Conservation (phyloP, 768 basidiomycete genomes). For the Rhodotorula paludigena region DNA sequence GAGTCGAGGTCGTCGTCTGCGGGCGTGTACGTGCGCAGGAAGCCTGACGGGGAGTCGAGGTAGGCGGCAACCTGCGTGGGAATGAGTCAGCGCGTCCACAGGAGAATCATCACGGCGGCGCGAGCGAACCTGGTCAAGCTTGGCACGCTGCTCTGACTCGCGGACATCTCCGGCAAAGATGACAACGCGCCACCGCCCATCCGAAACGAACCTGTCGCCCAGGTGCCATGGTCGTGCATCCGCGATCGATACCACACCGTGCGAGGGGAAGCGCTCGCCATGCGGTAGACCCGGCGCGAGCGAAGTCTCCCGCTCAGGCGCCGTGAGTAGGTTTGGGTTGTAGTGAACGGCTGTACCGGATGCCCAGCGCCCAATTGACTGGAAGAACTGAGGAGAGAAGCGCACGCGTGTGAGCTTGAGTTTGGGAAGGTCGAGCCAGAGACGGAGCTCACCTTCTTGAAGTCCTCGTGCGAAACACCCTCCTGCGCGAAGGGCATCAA, state of each 20-base stretch:
- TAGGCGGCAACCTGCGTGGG: constrained; percentile 44
- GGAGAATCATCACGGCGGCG: background rate
- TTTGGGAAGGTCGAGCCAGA: constrained; percentile 31
- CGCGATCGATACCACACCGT: constrained; percentile 54
- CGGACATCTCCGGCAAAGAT: constrained; percentile 55
- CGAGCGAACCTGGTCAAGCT: constrained; percentile 42
- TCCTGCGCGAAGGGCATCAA: constrained; percentile 32
- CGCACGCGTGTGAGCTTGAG: background rate
- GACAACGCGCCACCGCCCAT: constrained; percentile 58
- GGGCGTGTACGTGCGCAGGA: constrained; percentile 47
- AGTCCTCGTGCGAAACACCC: constrained; percentile 54
- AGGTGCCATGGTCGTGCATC: constrained; percentile 56
- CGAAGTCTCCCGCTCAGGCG: constrained; percentile 47
- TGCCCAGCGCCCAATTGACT: constrained; percentile 2
- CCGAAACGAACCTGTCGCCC: constrained; percentile 56
- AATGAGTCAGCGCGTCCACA: background rate
- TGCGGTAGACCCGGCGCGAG: constrained; percentile 51
- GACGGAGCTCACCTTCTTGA: constrained; percentile 49
- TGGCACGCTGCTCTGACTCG: constrained; percentile 44
- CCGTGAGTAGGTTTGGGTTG: constrained; percentile 52
- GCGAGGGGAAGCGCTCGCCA: constrained; percentile 56
- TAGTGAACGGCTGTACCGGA: constrained; percentile 49
- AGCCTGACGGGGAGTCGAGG: constrained; percentile 43
- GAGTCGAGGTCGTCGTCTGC: constrained; percentile 40
- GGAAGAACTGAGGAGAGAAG: constrained; percentile 9